Percentiles rank a stretch among this genome's conserved stretches.
Evolutionary conservation across 2,329 filamentous ascomycete species (phyloP).

Genomic region (Raffaelea deltoideospora): DNA sequence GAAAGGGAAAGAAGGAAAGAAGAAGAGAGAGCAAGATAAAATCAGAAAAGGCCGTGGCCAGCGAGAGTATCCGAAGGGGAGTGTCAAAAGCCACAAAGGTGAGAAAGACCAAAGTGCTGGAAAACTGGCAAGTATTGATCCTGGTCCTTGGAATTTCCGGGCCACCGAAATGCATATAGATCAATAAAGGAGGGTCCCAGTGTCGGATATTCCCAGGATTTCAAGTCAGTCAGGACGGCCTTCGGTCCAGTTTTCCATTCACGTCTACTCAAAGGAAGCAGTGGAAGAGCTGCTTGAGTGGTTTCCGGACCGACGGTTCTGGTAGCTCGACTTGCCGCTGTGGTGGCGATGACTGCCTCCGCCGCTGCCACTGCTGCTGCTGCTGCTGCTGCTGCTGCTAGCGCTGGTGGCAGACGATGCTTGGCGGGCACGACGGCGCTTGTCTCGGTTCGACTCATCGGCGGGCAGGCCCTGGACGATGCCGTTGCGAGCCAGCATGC

Average conservation of each 20-base stretch:
- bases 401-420: too few relatives aligned
- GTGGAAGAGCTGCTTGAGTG: constrained; percentile 50
- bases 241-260: too few relatives aligned
- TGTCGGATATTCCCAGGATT: too few relatives aligned
- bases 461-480: constrained; percentile 52
- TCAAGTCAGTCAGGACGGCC: too few relatives aligned
- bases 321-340: background rate
- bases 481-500: constrained; percentile 62
- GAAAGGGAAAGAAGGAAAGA: background rate
- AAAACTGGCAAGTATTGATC: too few relatives aligned
- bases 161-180: too few relatives aligned
- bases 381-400: constrained; percentile 26
- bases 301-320: constrained; percentile 33
- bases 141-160: too few relatives aligned
- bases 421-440: constrained; percentile 33
- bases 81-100: too few relatives aligned
- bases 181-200: too few relatives aligned
- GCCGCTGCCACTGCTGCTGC: constrained; percentile 28
- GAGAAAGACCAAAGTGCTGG: too few relatives aligned
- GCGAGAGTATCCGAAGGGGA: too few relatives aligned
- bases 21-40: background rate
- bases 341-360: too few relatives aligned
- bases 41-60: background rate
- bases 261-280: constrained; percentile 37
- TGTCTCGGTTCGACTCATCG: constrained; percentile 32